phyloP scores from a whole-genome alignment of 1,284 basidiomycete species.

The Anthracocystis panici-leucophaei region DNA sequence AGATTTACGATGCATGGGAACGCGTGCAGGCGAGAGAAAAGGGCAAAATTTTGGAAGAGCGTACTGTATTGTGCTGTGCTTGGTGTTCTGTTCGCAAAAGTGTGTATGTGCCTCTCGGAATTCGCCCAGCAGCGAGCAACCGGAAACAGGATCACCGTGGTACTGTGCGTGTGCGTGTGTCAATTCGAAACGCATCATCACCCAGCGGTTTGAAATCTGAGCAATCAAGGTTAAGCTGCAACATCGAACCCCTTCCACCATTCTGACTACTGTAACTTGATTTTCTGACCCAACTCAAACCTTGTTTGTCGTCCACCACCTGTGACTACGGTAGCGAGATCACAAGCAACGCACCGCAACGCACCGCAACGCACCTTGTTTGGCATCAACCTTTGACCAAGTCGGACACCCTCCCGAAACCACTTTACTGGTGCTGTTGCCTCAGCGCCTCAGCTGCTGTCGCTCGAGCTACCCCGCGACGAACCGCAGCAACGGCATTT shows the following conservation, averaged over 20 bases:
- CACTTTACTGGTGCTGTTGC: neutral
- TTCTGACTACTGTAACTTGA: too few species aligned
- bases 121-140: conserved; percentile 12
- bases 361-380: conserved; percentile 3
- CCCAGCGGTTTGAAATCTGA: too few species aligned
- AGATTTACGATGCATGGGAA: neutral
- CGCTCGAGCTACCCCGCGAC: too few species aligned
- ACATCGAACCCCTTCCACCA: too few species aligned
- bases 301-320: neutral
- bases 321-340: neutral
- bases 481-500: too few species aligned
- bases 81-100: too few species aligned
- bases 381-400: neutral
- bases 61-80: neutral
- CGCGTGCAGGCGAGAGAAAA: neutral
- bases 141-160: conserved; percentile 13
- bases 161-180: neutral
- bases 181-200: too few species aligned
- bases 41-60: conserved; percentile 4
- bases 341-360: neutral
- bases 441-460: neutral
- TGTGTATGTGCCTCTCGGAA: conserved; percentile 1
- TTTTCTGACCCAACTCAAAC: neutral
- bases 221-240: too few species aligned
- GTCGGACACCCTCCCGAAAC: conserved; percentile 3